These are phyloP conservation scores for Vicia sativa DNA, from an alignment of 306 rosid genomes.

Conservation along the genomic window DNA sequence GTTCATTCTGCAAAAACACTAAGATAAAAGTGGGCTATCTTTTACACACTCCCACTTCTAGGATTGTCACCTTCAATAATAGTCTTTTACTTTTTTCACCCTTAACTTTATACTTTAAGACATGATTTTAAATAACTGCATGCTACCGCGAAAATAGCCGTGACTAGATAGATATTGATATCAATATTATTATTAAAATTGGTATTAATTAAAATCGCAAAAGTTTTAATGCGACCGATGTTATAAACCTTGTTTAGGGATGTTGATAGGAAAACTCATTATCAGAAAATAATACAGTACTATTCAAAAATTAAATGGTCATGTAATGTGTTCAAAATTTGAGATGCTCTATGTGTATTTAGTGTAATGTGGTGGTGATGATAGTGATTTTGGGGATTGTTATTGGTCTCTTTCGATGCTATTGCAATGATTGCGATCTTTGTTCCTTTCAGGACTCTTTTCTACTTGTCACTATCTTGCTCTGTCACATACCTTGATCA, in stretches of 20 bases:
- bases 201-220: too few species aligned
- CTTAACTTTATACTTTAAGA: conserved; percentile 8
- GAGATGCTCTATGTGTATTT: neutral
- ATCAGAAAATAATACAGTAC: neutral
- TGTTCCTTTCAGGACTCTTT: conserved; percentile 71
- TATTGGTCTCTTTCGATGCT: conserved; percentile 48
- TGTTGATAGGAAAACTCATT: conserved; percentile 68
- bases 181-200: too few species aligned
- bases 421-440: conserved; percentile 67
- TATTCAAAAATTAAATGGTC: too few species aligned
- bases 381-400: conserved; percentile 42
- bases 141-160: too few species aligned
- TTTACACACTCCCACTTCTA: conserved; percentile 85
- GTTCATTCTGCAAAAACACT: conserved; percentile 53
- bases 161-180: too few species aligned
- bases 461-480: conserved; percentile 62
- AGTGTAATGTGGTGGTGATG: conserved; percentile 44
- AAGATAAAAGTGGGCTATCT: conserved; percentile 64
- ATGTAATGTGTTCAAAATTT: neutral
- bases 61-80: conserved; percentile 59
- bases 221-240: too few species aligned
- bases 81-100: conserved; percentile 41
- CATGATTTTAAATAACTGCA: too few species aligned
- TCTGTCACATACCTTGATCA: conserved; percentile 38
- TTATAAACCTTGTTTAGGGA: conserved; percentile 47